Percentiles rank a stretch among this genome's conserved stretches.
phyloP scores from a whole-genome alignment of 1,284 basidiomycete species.

The Trichosporon sp. region DNA sequence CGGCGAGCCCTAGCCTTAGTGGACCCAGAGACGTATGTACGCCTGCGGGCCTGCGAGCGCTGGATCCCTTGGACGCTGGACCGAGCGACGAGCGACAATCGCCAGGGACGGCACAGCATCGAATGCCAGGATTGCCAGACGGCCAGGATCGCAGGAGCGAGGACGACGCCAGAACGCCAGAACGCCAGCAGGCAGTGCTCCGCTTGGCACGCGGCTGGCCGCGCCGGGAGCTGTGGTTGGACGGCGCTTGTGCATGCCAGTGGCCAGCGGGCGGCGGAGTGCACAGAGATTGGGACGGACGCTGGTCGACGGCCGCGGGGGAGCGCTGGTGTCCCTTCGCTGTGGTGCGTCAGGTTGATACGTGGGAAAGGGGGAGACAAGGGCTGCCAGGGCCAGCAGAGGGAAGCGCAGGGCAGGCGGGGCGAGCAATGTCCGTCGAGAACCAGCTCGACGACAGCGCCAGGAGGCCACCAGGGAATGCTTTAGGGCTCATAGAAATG shows the following conservation, averaged over 20 bases:
- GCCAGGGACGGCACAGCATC: not conserved
- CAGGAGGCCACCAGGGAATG: not conserved
- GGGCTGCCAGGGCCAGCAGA: not conserved
- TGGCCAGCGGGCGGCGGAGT: not conserved
- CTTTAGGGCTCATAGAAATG: not conserved
- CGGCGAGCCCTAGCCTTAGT: not conserved
- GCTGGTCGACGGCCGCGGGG: not conserved
- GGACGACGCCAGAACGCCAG: not conserved
- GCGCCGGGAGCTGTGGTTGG: not conserved
- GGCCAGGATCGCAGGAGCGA: not conserved
- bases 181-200: not conserved
- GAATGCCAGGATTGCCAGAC: not conserved
- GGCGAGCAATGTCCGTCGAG: not conserved
- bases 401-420: not conserved
- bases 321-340: not conserved
- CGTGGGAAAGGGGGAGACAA: not conserved
- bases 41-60: not conserved
- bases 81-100: conserved; percentile 4
- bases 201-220: not conserved
- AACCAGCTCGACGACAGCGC: not conserved
- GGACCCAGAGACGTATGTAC: not conserved
- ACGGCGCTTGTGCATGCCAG: not conserved
- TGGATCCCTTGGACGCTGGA: not conserved
- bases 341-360: not conserved
- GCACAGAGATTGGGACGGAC: not conserved